Base-by-base conservation (phyloP, 176 grass and related monocot species). In the Oryza glaberrima region DNA sequence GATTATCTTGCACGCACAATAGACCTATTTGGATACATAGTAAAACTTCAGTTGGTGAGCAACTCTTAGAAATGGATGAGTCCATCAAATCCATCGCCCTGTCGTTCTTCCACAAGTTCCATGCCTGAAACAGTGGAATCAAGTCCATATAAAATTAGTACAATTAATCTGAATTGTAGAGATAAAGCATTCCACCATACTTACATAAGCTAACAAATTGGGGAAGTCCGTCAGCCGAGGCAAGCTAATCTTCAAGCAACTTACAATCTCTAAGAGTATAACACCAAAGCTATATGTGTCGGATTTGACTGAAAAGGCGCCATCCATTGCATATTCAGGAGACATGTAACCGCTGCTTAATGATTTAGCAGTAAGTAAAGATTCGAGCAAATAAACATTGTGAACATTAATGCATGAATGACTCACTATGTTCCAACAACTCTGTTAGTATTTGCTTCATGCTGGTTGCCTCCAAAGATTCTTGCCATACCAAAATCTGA, bases 401-500 rank as follows among this genome's bases (percentile, higher is more conserved):
- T 38, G 7, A 20, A 4, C 0, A 17, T 3, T 38, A 13, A 4
- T 10, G 22, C 25, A 38, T 73, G 4, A 46, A 70, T 65, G 17
- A 67, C 87, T 92, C 35, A 94, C 89, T 89, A 87, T 65, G 92
- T 91, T 22, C 92, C 87, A 11, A 87, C 84, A 82, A 94, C 86
- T 67, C 84, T 82, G 52, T 65, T 82, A 17, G 89, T 94, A 5
- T 66, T 92, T 85, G 70, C 90, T 43, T 82, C 32, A 11, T 65
- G 54, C 22, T 94, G 72, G 47, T 92, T 77, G 2, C 79, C 81
- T 15, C 87, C 86, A 85, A 92, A 92, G 3, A 92, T 92, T 75
- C 89, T 89, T 70, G 87, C 90, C 76, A 90, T 94, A 11, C 92
- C 90, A 12, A 94, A 92, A 81, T 94, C 92, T 0, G 92, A 94